Base-by-base conservation (phyloP, 257 asterid species). In the Solanum corneliomulleri region DNA sequence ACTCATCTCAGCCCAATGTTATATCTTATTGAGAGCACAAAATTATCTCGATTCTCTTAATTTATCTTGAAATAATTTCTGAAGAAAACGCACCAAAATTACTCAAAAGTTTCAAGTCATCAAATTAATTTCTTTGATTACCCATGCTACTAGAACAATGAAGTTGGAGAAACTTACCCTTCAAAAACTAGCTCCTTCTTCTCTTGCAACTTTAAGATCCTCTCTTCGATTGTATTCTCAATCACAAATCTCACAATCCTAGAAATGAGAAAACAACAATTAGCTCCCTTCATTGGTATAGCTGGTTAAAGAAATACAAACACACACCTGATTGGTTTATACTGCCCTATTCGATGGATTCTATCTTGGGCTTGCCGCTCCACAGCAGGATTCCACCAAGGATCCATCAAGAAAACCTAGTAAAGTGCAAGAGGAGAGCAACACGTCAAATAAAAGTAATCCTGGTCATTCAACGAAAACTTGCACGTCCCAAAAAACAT, bases 321-420 rank as follows among this genome's bases (percentile, higher is more conserved):
- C 71, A 72, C 86, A 11, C 37, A 94, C 99, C 95, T 82, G 86
- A 97, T 95, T 89, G 99, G 99, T 90, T 97, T 97, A 83, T 89
- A 94, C 88, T 95, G 99, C 82, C 99, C 99, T 69, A 97, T 97
- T 60, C 99, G 93, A 84, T 97, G 98, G 70, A 97, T 97, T 90
- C 99, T 93, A 88, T 97, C 99, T 90, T 97, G 99, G 37, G 98
- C 99, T 91, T 97, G 99, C 86, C 93, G 91, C 89, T 97, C 99
- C 84, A 94, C 98, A 37, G 99, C 98, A 75, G 99, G 99, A 92
- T 96, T 96, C 99, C 99, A 96, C 98, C 98, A 97, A 41, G 98
- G 98, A 91, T 97, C 98, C 99, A 97, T 97, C 94, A 95, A 90
- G 92, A 97, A 97, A 76, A 97, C 98, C 99, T 96, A 90, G 44